phyloP scores from a whole-genome alignment of 139 green algal species.

The Chlorella sp. region DNA sequence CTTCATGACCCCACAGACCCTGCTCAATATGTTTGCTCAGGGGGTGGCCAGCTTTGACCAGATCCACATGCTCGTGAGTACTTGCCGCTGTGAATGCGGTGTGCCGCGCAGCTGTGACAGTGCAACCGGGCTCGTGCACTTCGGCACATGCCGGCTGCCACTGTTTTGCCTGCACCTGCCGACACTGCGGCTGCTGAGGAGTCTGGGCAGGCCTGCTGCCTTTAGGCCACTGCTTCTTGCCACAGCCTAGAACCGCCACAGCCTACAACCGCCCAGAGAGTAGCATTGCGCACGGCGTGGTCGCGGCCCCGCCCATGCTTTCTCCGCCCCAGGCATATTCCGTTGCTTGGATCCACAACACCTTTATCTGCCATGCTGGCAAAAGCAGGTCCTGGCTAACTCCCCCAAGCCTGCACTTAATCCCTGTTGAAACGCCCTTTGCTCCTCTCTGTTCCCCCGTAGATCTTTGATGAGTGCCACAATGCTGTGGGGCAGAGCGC shows the following conservation, averaged over 20 bases:
- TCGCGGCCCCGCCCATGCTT: too few species aligned
- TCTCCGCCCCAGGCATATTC: too few species aligned
- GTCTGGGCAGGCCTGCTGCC: too few species aligned
- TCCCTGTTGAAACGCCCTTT: too few species aligned
- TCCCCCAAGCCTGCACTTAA: too few species aligned
- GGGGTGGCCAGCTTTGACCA: neutral
- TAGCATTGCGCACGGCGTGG: too few species aligned
- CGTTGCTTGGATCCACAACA: too few species aligned
- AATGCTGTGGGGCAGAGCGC: neutral
- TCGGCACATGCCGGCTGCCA: neutral
- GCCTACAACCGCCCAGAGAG: too few species aligned
- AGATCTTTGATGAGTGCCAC: slow-evolving; percentile 9
- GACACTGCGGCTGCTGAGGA: neutral
- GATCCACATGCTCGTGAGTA: neutral
- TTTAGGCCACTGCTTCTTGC: neutral
- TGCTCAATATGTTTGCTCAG: neutral
- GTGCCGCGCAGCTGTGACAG: neutral
- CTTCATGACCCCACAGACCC: neutral
- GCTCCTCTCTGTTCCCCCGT: neutral
- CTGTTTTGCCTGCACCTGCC: neutral
- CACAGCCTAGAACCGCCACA: too few species aligned
- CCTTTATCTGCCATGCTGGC: neutral
- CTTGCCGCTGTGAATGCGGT: neutral
- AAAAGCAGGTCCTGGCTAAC: neutral
- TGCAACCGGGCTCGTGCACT: neutral